A percentile compares a stretch with the other conserved stretches of the same genome.
Conservation (phyloP, 495 filamentous ascomycete species). For the Lentithecium fluviatile region DNA sequence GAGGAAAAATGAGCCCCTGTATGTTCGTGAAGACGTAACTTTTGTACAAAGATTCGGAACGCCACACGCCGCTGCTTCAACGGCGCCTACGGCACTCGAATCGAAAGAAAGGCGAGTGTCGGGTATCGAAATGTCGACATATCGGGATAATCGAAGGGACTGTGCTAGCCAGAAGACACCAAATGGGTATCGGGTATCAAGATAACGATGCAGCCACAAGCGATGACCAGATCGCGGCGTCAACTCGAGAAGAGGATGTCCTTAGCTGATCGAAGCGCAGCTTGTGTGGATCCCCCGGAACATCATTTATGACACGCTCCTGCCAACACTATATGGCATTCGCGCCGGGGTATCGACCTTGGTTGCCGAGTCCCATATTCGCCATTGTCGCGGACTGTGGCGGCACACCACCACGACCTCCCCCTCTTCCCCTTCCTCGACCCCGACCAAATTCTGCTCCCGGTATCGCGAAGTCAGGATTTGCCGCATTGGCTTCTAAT, state of each 20-base stretch:
- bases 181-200: too few relatives aligned
- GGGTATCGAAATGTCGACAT: too few relatives aligned
- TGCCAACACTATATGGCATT: constrained; percentile 19
- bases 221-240: constrained; percentile 24
- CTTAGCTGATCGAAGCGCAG: background rate
- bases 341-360: constrained; percentile 31
- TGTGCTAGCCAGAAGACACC: too few relatives aligned
- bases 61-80: too few relatives aligned
- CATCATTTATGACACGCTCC: background rate
- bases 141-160: too few relatives aligned
- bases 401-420: constrained; percentile 10
- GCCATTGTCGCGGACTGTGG: constrained; percentile 1
- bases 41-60: too few relatives aligned
- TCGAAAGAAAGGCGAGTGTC: too few relatives aligned
- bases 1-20: too few relatives aligned
- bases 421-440: constrained; percentile 17
- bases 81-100: too few relatives aligned
- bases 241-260: background rate
- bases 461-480: constrained; percentile 37
- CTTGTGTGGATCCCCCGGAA: background rate
- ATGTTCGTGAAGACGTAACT: too few relatives aligned
- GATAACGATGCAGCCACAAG: constrained; percentile 5
- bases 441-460: constrained; percentile 27
- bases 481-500: constrained; percentile 33
- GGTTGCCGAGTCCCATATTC: constrained; percentile 24